Percentiles rank a stretch among this genome's conserved stretches.
These are phyloP conservation scores for Prunus armeniaca DNA, from an alignment of 306 rosid genomes.

Conservation along the genomic window DNA sequence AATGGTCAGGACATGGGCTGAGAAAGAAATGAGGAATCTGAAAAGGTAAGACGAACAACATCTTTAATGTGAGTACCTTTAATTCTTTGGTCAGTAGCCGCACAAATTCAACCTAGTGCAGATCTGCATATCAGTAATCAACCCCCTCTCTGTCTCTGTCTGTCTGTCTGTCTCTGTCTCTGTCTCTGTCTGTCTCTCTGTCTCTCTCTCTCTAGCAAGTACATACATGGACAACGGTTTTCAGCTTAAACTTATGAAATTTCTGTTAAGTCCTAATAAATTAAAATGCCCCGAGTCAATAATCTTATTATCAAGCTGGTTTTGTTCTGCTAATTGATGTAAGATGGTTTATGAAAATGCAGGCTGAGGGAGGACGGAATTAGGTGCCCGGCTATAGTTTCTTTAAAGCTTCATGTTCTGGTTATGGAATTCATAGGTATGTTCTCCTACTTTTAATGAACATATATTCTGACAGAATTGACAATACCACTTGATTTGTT, in stretches of 20 bases:
- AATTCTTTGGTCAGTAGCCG: background rate
- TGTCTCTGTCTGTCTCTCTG: too few relatives aligned
- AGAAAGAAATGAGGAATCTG: conserved; percentile 92
- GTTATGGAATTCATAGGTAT: conserved; percentile 96
- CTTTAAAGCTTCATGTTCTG: conserved; percentile 68
- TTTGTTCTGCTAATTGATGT: background rate
- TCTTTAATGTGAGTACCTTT: background rate
- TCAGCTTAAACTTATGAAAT: background rate
- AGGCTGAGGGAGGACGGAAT: conserved; percentile 86
- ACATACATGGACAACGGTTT: background rate
- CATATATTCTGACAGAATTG: background rate
- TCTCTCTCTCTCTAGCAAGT: background rate
- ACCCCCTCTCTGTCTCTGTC: too few relatives aligned
- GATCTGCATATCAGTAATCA: background rate
- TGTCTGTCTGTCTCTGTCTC: background rate
- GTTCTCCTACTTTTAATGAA: conserved; percentile 4
- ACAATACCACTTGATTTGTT: background rate
- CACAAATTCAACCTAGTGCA: background rate
- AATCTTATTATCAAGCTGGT: background rate
- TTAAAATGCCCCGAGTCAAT: too few relatives aligned
- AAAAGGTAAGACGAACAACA: conserved; percentile 46
- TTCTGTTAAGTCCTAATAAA: background rate
- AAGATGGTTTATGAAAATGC: conserved; percentile 21
- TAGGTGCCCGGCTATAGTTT: conserved; percentile 67
- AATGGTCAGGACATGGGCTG: conserved; percentile 99